phyloP scores from a whole-genome alignment of 352 stramenopile species.

The Phytophthora cryptogea region DNA sequence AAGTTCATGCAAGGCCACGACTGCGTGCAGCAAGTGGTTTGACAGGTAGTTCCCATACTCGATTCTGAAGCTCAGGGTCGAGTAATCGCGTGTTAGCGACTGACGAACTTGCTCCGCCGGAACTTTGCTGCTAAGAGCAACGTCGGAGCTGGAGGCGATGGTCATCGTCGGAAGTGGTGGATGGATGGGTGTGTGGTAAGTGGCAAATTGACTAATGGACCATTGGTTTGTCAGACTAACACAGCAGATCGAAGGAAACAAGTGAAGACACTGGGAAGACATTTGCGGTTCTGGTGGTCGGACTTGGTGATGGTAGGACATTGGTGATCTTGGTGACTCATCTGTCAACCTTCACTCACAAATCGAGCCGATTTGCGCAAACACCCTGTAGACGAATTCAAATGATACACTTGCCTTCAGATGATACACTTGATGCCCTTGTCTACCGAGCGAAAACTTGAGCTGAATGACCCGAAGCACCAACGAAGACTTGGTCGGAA shows the following conservation, averaged over 20 bases:
- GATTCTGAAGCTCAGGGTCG: constrained; percentile 39
- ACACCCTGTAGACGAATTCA: constrained; percentile 1
- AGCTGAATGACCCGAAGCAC: too few relatives aligned
- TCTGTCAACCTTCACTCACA: constrained; percentile 30
- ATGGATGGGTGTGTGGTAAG: not conserved
- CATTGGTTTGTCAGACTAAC: not conserved
- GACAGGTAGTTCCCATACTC: constrained; percentile 45
- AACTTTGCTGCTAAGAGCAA: constrained; percentile 15
- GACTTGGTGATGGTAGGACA: constrained; percentile 25
- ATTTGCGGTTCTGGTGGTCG: constrained; percentile 13
- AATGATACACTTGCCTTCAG: not conserved
- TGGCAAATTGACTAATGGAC: constrained; percentile 22
- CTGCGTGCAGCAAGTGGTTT: constrained; percentile 48
- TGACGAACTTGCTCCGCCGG: constrained; percentile 34
- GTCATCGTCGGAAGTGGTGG: constrained; percentile 9
- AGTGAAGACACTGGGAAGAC: not conserved
- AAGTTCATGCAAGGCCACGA: constrained; percentile 43
- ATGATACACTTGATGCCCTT: not conserved
- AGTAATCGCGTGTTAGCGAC: constrained; percentile 34
- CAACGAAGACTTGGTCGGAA: too few relatives aligned
- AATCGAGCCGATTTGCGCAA: constrained; percentile 9
- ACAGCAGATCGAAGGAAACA: not conserved
- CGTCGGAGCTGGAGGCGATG: not conserved
- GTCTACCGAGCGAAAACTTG: too few relatives aligned
- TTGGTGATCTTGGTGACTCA: constrained; percentile 20